Conservation (phyloP, 2,329 filamentous ascomycete genomes). For the Trichoderma atrobrunneum region DNA sequence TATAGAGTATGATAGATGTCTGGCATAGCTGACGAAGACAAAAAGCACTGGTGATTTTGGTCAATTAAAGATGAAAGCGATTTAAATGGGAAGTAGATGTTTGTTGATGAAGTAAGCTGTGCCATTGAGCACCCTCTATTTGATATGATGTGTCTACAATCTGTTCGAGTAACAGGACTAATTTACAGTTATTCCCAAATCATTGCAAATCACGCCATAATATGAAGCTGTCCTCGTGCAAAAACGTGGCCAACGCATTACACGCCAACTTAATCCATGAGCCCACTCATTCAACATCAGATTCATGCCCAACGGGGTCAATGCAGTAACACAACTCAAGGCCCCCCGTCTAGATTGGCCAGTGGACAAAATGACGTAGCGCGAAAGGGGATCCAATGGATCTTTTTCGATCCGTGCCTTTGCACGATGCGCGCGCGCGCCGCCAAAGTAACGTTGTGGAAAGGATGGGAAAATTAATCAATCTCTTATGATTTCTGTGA, state of each 20-base stretch:
- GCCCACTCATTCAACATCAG: neutral
- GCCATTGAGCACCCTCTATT: neutral
- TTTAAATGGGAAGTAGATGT: neutral
- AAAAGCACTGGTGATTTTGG: neutral
- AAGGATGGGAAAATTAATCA: neutral
- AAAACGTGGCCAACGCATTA: neutral
- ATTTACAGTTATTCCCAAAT: neutral
- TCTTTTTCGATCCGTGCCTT: neutral
- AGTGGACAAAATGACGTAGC: neutral
- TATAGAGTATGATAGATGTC: slow-evolving; percentile 2
- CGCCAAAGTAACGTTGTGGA: neutral
- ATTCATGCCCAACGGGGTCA: slow-evolving; percentile 19
- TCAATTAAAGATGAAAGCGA: neutral
- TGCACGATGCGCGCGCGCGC: neutral
- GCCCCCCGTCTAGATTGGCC: neutral
- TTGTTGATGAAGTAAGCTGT: neutral
- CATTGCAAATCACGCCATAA: slow-evolving; percentile 5
- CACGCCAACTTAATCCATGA: neutral
- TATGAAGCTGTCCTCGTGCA: neutral
- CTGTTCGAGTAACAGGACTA: neutral
- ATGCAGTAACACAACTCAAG: neutral
- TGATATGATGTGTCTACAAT: neutral
- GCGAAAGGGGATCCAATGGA: neutral
- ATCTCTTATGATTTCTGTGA: neutral
- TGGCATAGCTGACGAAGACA: neutral